Evolutionary conservation across 305 asterid species (phyloP), one percentile per base, ranked within the genome.

Genomic region (Euphrasia arctica): DNA sequence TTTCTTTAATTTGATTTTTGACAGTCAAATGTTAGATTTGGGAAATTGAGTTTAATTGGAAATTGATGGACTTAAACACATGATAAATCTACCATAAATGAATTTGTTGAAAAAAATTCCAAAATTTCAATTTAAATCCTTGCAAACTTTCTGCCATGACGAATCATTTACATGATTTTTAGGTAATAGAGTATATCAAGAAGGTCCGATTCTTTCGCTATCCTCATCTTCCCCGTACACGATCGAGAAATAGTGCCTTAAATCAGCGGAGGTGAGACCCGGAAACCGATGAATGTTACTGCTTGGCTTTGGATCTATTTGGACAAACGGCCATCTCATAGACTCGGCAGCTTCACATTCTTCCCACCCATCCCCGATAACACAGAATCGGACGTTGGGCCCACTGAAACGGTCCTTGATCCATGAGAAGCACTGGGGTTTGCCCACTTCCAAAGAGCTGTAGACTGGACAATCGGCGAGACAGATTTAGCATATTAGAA

Each of bases 381-480:
- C 94, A 66, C 95, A 93, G 72, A 90, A 88, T 58, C 74, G 85
- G 31, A 78, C 83, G 5, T 90, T 79, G 43, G 89, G 79, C 65
- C 85, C 83, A 36, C 55, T 49, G 61, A 90, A 93, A 27, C 90
- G 89, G 64, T 88, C 92, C 74, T 78, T 82, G 68, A 93, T 86
- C 91, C 89, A 82, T 56, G 69, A 72, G 75, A 93, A 89, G 78
- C 98, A 90, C 55, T 84, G 86, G 39, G 65, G 82, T 81, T 93
- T 93, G 72, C 98, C 98, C 67, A 84, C 96, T 12, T 93, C 95
- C 84, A 83, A 73, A 63, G 98, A 85, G 72, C 98, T 93, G 79
- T 90, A 93, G 15, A 93, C 98, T 92, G 85, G 57, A 63, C 59
- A 76, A 22, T 34, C 8, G 47, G 55, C 41, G 9, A 50, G 58